These are phyloP conservation scores for Trichosporon sp. DNA, from an alignment of 1,284 basidiomycete genomes.

Conservation along the genomic window DNA sequence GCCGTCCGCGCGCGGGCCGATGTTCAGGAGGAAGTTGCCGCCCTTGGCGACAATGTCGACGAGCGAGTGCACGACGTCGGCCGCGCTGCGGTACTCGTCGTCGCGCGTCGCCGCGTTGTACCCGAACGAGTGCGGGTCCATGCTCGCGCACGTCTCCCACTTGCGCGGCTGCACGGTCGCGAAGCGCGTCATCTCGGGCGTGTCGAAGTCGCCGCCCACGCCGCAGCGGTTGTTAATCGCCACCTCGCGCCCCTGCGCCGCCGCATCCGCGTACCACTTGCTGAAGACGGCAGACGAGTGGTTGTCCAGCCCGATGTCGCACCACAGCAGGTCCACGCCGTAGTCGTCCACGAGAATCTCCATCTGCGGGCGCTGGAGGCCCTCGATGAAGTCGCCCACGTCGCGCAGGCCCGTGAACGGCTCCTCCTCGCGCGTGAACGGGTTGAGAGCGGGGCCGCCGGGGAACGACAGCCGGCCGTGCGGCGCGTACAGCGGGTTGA, in stretches of 20 bases:
- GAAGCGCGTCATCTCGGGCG: slow-evolving; percentile 59
- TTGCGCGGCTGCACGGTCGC: slow-evolving; percentile 54
- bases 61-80: slow-evolving; percentile 55
- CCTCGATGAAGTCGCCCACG: slow-evolving; percentile 56
- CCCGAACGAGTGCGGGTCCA: slow-evolving; percentile 27
- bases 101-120: slow-evolving; percentile 51
- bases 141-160: slow-evolving; percentile 56
- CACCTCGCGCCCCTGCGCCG: slow-evolving; percentile 55
- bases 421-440: slow-evolving; percentile 56
- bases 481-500: slow-evolving; percentile 55
- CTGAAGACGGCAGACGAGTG: slow-evolving; percentile 54
- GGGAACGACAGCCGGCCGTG: slow-evolving; percentile 56
- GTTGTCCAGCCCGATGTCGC: slow-evolving; percentile 59
- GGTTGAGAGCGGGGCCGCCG: slow-evolving; percentile 57
- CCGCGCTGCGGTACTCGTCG: slow-evolving; percentile 55
- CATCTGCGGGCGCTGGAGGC: slow-evolving; percentile 60
- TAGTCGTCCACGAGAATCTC: slow-evolving; percentile 55
- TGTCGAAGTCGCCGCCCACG: slow-evolving; percentile 54
- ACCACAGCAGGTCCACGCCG: slow-evolving; percentile 58
- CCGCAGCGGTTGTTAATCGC: slow-evolving; percentile 57
- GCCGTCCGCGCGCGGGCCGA: slow-evolving; percentile 58
- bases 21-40: slow-evolving; percentile 53
- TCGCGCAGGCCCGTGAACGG: slow-evolving; percentile 57
- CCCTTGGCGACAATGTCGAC: slow-evolving; percentile 54
- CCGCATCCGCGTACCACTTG: slow-evolving; percentile 56